Base-by-base conservation (phyloP, 2,329 filamentous ascomycete species). In the Thielaviopsis euricoi region DNA sequence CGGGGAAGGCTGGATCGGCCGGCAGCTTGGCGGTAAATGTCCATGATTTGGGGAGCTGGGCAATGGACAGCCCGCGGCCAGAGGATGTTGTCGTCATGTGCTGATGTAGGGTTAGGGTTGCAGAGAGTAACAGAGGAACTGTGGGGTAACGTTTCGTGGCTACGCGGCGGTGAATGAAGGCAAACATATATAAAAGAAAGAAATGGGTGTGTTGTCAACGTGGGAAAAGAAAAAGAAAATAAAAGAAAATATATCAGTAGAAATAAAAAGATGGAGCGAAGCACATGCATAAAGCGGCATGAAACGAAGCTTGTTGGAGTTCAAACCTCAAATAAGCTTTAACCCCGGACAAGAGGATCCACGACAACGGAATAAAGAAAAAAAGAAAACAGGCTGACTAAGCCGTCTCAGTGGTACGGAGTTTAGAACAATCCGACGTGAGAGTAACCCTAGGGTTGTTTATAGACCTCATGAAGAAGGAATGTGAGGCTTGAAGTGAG, bases 1-100 rank as follows among this genome's bases (percentile, higher is more conserved):
- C 94, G 17, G 89, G 84, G 67, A 87, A 95, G 26, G 79, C 71
- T 12, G 83, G 70, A 67, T 98, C 93, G 9, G 89, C 71, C 2
- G 90, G 88, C 3, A 96, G 74, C 7, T 74, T 74, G n/a, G 77
- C 75, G 17, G 80, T 82, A 65, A 83, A 82, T 57, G 69, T 76
- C 82, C 82, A 85, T 58, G 81, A 78, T 66, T 84, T 85, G 46
- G 81, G 80, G 17, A 85, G 72, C 55, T 80, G 75, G 63, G 73
- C 71, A 53, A 85, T 68, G 33, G 75, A 70, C 1, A 23, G 22
- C 53, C 48, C 52, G 15, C 22, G 19, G 9, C n/a, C 19, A 21
- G 33, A 48, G 12, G 48, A 26, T 13, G 50, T 51, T 13, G 50
- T 51, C 15, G 54, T 49, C 49, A 50, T 59, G 37, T 21, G 21